A percentile compares a stretch with the other conserved stretches of the same genome.
Conservation (phyloP, 2,329 filamentous ascomycete species). For the Xylogone sp. region DNA sequence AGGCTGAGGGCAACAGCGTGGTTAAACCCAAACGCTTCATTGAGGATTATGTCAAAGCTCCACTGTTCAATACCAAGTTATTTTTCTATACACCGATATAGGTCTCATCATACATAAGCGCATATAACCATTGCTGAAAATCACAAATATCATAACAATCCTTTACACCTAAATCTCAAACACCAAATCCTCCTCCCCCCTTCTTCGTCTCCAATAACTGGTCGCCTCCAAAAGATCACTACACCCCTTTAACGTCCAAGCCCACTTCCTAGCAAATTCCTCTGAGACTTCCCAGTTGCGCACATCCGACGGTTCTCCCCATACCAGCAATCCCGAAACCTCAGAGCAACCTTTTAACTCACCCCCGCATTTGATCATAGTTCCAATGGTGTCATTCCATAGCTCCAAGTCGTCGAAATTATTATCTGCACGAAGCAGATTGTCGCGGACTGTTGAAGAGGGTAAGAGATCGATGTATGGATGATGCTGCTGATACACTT, state of each 20-base stretch:
- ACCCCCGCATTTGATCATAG: background rate
- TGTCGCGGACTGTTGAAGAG: conserved; percentile 35
- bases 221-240: conserved; percentile 28
- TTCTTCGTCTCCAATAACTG: conserved; percentile 29
- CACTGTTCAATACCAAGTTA: too few species aligned
- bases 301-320: conserved; percentile 32
- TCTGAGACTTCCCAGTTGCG: conserved; percentile 35
- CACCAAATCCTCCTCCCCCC: conserved; percentile 26
- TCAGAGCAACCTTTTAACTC: background rate
- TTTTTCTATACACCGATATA: too few species aligned
- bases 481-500: conserved; percentile 34
- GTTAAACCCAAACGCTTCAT: too few species aligned
- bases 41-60: too few species aligned
- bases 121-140: too few species aligned
- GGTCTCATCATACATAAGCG: too few species aligned
- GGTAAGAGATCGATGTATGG: conserved; percentile 35
- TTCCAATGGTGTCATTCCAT: conserved; percentile 30
- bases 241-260: conserved; percentile 31
- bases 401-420: conserved; percentile 31
- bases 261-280: conserved; percentile 32
- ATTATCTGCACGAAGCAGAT: conserved; percentile 30
- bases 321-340: conserved; percentile 15
- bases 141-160: too few species aligned
- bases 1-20: too few species aligned
- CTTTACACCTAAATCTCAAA: conserved; percentile 2